Conservation (phyloP, 306 rosid species). For the Cicer chorassanicum region DNA sequence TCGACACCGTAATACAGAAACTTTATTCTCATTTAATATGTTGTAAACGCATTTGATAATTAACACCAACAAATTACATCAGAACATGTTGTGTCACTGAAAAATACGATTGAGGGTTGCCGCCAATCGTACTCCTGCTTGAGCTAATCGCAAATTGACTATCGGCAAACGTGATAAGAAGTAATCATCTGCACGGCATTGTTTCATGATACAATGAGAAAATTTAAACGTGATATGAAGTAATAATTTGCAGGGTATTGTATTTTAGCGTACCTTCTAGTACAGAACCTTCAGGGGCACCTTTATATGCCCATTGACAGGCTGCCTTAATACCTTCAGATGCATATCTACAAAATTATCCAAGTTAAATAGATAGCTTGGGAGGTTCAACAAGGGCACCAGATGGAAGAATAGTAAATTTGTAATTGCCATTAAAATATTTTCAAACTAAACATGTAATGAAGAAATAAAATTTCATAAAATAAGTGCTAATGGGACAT, state of each 20-base stretch:
- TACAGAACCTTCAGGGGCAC: constrained; percentile 60
- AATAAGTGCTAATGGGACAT: constrained; percentile 38
- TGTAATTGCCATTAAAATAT: too few species aligned
- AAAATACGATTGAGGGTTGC: constrained; percentile 77
- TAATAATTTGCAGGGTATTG: too few species aligned
- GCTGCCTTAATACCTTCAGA: constrained; percentile 81
- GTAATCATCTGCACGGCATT: constrained; percentile 66
- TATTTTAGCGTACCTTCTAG: constrained; percentile 63
- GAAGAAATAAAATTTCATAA: too few species aligned
- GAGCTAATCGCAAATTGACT: constrained; percentile 69
- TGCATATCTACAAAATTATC: constrained; percentile 41
- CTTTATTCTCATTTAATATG: not conserved
- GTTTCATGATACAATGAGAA: constrained; percentile 37
- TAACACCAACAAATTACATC: not conserved
- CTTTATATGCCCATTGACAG: constrained; percentile 86
- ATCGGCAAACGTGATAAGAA: constrained; percentile 73
- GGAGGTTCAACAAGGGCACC: too few species aligned
- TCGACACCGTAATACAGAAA: not conserved
- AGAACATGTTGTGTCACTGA: constrained; percentile 42
- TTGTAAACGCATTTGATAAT: not conserved
- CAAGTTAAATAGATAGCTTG: not conserved
- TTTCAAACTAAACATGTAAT: too few species aligned
- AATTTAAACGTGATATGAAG: not conserved
- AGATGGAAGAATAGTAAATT: too few species aligned
- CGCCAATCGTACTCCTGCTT: constrained; percentile 87